Evolutionary conservation across 2,329 filamentous ascomycete species (phyloP).

Genomic region (Fusarium buharicum): DNA sequence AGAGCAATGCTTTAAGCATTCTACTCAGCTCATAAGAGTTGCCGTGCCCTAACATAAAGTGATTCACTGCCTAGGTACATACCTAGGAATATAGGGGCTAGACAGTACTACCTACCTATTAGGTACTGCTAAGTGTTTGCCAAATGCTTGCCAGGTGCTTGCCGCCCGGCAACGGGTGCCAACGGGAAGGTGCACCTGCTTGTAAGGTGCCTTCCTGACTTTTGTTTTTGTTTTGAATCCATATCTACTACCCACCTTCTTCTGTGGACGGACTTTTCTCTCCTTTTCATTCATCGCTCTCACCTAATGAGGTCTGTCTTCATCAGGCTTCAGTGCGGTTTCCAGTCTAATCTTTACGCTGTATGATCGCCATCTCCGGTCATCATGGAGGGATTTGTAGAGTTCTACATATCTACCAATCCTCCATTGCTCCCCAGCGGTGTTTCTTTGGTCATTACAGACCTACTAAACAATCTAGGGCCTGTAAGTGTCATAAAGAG

Average conservation of each 20-base stretch:
- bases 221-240: background rate
- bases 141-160: conserved; percentile 2
- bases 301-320: background rate
- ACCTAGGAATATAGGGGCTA: background rate
- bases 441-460: conserved; percentile 43
- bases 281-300: background rate
- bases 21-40: too few species aligned
- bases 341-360: background rate
- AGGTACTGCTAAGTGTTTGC: background rate
- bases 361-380: background rate
- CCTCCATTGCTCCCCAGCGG: conserved; percentile 49
- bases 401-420: conserved; percentile 52
- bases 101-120: too few species aligned
- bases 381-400: conserved; percentile 36
- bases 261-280: background rate
- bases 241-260: too few species aligned
- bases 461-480: conserved; percentile 10
- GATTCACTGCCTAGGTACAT: conserved; percentile 20
- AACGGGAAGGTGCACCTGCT: conserved; percentile 5
- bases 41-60: background rate
- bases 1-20: too few species aligned
- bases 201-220: background rate
- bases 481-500: conserved; percentile 21
- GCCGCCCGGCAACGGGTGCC: conserved; percentile 14
- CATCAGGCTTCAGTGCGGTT: background rate